A percentile compares a stretch with the other conserved stretches of the same genome.
phyloP scores from a whole-genome alignment of 495 filamentous ascomycete genomes.

The Geoglossum glabrum region DNA sequence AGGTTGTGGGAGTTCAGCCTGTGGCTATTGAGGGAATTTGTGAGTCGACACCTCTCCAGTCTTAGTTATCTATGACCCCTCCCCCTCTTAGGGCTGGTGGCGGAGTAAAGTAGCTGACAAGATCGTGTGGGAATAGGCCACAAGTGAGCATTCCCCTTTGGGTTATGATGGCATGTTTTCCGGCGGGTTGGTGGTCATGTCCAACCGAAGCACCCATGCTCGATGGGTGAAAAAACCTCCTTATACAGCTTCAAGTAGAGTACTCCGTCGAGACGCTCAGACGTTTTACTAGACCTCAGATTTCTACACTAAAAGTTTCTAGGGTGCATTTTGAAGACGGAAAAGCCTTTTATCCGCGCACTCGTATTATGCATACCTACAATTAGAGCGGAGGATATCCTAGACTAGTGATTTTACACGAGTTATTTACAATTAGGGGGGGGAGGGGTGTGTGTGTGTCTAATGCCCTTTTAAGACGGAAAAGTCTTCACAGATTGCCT shows the following conservation, averaged over 20 bases:
- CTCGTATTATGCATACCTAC: no score
- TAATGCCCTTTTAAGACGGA: not conserved
- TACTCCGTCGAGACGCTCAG: no score
- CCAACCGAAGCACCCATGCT: not conserved
- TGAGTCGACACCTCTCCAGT: constrained; percentile 23
- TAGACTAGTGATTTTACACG: not conserved
- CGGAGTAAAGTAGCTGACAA: not conserved
- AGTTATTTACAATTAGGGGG: no score
- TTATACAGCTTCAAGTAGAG: no score
- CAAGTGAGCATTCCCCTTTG: not conserved
- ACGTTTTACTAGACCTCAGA: not conserved
- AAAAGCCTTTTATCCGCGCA: no score
- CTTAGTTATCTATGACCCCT: not conserved
- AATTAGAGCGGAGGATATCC: no score
- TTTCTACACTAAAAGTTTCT: no score
- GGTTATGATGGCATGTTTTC: not conserved
- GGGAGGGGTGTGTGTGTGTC: not conserved
- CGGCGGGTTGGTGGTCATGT: not conserved
- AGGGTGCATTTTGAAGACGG: no score
- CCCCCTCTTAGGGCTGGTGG: not conserved
- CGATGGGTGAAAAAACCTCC: no score
- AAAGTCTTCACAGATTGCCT: not conserved
- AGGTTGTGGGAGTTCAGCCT: constrained; percentile 42
- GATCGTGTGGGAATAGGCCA: not conserved
- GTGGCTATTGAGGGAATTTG: constrained; percentile 46